Percentiles rank a stretch among this genome's conserved stretches.
These are phyloP conservation scores for Globisporangium irregulare DNA, from an alignment of 352 stramenopile species.

Conservation along the genomic window DNA sequence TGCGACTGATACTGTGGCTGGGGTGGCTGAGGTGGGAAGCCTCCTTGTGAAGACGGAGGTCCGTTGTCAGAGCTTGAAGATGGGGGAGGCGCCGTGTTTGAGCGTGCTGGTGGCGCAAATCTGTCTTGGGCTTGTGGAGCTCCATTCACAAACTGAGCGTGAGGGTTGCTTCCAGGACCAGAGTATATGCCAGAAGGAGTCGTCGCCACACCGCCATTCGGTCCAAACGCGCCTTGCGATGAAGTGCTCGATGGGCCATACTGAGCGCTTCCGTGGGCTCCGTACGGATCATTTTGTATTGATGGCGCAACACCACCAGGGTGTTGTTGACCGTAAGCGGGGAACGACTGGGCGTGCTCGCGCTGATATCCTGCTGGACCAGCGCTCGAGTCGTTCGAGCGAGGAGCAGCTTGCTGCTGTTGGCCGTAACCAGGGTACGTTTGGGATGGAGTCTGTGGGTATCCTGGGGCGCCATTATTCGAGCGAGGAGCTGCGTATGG, in stretches of 20 bases:
- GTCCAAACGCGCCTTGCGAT: conserved; percentile 5
- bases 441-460: conserved; percentile 4
- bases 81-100: conserved; percentile 11
- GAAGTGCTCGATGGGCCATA: conserved; percentile 13
- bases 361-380: neutral
- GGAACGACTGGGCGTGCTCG: conserved; percentile 1
- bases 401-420: conserved; percentile 12
- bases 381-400: conserved; percentile 21
- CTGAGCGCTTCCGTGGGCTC: conserved; percentile 3
- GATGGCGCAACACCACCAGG: neutral
- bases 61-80: conserved; percentile 11
- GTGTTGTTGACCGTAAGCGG: conserved; percentile 13
- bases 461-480: conserved; percentile 3
- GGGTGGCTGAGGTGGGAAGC: neutral
- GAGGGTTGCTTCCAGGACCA: conserved; percentile 20
- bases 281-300: conserved; percentile 1
- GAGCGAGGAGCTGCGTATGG: conserved; percentile 15
- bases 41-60: conserved; percentile 6
- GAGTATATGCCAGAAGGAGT: conserved; percentile 29
- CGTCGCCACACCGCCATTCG: conserved; percentile 7
- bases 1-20: conserved; percentile 34
- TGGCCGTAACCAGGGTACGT: conserved; percentile 8
- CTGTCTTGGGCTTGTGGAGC: conserved; percentile 11
- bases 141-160: neutral
- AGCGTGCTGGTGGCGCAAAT: conserved; percentile 3